Conservation (phyloP, 2,329 filamentous ascomycete species). For the Microsporum ferrugineum region DNA sequence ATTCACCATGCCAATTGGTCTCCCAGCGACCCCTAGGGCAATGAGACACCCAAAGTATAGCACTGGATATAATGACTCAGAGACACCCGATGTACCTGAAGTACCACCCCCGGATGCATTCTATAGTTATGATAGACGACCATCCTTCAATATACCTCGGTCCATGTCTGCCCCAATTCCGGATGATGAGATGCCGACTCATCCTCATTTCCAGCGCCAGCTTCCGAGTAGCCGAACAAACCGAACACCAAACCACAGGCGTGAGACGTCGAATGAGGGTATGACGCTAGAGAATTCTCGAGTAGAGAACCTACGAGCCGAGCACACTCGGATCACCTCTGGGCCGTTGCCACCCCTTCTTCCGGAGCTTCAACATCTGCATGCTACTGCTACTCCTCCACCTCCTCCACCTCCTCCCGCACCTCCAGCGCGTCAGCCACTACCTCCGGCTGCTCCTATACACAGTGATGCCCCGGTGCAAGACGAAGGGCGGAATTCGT, state of each 20-base stretch:
- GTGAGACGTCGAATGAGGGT: conserved; percentile 7
- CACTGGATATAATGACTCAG: conserved; percentile 33
- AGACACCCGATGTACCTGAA: conserved; percentile 45
- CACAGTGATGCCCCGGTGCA: neutral
- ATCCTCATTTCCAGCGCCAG: conserved; percentile 31
- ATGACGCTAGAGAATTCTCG: conserved; percentile 9
- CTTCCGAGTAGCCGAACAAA: conserved; percentile 31
- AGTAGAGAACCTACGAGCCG: conserved; percentile 9
- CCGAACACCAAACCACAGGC: conserved; percentile 10
- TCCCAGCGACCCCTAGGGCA: conserved; percentile 83
- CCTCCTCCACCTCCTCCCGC: conserved; percentile 21
- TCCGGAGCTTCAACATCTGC: conserved; percentile 51
- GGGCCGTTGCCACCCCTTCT: conserved; percentile 39
- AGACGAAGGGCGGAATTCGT: conserved; percentile 19
- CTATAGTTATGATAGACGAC: conserved; percentile 15
- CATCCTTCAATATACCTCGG: conserved; percentile 21
- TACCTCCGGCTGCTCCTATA: neutral
- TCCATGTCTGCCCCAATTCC: conserved; percentile 32
- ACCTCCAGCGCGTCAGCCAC: neutral
- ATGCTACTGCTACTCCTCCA: conserved; percentile 42
- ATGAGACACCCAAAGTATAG: conserved; percentile 71
- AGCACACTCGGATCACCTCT: conserved; percentile 7
- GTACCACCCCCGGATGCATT: neutral
- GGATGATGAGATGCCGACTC: conserved; percentile 26
- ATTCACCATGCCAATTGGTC: conserved; percentile 50